phyloP scores from a whole-genome alignment of 2,329 filamentous ascomycete species.

The Phaeosphaeriaceae sp. region DNA sequence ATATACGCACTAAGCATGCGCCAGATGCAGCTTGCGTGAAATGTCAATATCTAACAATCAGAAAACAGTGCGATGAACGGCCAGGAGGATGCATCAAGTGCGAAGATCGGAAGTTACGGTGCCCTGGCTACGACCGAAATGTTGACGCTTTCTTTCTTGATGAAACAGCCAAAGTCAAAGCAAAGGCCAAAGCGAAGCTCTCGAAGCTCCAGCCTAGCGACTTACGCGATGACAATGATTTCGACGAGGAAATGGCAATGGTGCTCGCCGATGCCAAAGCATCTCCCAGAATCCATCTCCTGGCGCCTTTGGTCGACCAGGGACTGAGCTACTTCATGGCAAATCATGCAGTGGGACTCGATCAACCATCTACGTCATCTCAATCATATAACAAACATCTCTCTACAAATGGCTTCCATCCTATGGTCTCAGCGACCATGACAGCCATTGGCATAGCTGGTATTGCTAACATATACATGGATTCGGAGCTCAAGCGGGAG shows the following conservation, averaged over 20 bases:
- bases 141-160: constrained; percentile 42
- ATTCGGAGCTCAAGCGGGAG: constrained; percentile 33
- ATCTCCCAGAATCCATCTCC: constrained; percentile 19
- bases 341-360: constrained; percentile 32
- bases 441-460: constrained; percentile 45
- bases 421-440: constrained; percentile 42
- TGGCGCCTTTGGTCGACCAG: constrained; percentile 36
- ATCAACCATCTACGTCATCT: constrained; percentile 37
- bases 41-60: neutral
- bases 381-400: constrained; percentile 32
- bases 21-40: neutral
- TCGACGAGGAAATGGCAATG: constrained; percentile 2
- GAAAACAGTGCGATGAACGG: constrained; percentile 46
- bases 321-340: constrained; percentile 46
- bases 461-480: constrained; percentile 37
- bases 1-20: neutral
- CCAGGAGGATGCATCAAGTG: constrained; percentile 39
- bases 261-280: constrained; percentile 12
- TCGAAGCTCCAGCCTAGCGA: constrained; percentile 41
- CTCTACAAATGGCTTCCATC: constrained; percentile 41
- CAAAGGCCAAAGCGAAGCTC: constrained; percentile 30
- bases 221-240: constrained; percentile 27
- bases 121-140: constrained; percentile 42
- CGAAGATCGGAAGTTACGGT: constrained; percentile 26
- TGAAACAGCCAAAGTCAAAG: constrained; percentile 35